Conservation (phyloP, 2,329 filamentous ascomycete genomes). For the Calycina herbarum region DNA sequence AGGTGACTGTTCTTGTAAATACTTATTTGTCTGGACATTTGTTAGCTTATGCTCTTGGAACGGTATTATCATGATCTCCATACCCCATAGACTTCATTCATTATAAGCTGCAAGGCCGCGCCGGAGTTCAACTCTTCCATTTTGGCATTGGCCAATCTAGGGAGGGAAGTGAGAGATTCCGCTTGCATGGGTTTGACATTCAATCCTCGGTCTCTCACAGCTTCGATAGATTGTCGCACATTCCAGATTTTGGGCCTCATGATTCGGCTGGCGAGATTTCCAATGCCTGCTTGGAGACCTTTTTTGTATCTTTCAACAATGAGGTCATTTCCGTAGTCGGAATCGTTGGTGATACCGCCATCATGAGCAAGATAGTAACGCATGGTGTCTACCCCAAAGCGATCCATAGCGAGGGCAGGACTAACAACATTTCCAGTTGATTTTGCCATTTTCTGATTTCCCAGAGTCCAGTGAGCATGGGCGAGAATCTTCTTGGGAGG, state of each 20-base stretch:
- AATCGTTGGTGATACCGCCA: slow-evolving; percentile 74
- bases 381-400: slow-evolving; percentile 84
- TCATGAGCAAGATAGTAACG: slow-evolving; percentile 85
- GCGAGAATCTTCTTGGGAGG: slow-evolving; percentile 78
- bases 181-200: slow-evolving; percentile 37
- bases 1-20: slow-evolving; percentile 63
- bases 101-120: slow-evolving; percentile 64
- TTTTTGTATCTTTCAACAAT: slow-evolving; percentile 80
- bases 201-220: slow-evolving; percentile 27
- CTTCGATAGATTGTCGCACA: slow-evolving; percentile 51
- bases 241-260: slow-evolving; percentile 69
- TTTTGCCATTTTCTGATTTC: slow-evolving; percentile 93
- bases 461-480: slow-evolving; percentile 95
- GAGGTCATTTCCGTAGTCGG: slow-evolving; percentile 78
- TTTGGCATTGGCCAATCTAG: slow-evolving; percentile 45
- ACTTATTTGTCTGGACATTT: slow-evolving; percentile 61
- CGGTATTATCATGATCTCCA: slow-evolving; percentile 16
- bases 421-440: slow-evolving; percentile 94
- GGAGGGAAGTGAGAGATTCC: slow-evolving; percentile 43
- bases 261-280: slow-evolving; percentile 76
- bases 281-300: slow-evolving; percentile 72
- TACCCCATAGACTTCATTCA: slow-evolving; percentile 62
- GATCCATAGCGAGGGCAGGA: slow-evolving; percentile 85
- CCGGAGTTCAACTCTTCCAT: slow-evolving; percentile 67
- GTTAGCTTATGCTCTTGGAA: slow-evolving; percentile 10